Evolutionary conservation across 2,329 filamentous ascomycete species (phyloP), one percentile per base, ranked within the genome.

Genomic region (Monosporascus ibericus): DNA sequence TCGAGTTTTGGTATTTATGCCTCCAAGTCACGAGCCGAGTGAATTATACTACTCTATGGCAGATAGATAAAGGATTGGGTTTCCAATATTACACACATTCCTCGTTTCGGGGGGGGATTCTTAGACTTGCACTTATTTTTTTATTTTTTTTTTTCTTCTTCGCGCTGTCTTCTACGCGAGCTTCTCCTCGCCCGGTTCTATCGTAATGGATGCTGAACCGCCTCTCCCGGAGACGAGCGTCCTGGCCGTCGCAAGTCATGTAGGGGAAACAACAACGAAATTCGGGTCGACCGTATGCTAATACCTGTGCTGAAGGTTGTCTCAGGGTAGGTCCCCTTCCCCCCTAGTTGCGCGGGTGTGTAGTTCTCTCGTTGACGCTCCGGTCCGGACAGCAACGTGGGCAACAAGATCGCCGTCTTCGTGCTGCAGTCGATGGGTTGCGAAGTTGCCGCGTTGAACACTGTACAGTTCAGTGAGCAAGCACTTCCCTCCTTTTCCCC

Each of bases 381-480:
- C 27, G 48, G 48, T 38, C 38, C 52, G 40, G 18, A 57, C 69
- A 96, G 94, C 68, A 92, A 96, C 79, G 94, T 99, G 60, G 94
- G 94, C 49, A 99, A 99, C 70, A 96, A 92, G 65, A 96, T 99
- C 78, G 92, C 92, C 42, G 91, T 91, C 1, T 95, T 96, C 66
- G 90, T 92, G 60, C 87, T 99, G 79, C 92, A 99, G 70, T 87
- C 88, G 1, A 75, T 99, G 48, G 94, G 94, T 47, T 96, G 91
- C 66, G 92, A 99, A 64, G 92, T 96, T 6, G 88, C 91, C 8
- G 90, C 91, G 2, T 80, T 99, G 63, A 96, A 99, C 69, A 99
- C 94, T 0, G 94, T 99, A 6, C 88, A 99, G 64, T 99, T 96
- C 75, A 97, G 92, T 96, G 76, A 70, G 38, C 38, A 17, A 17